Conservation (phyloP, 495 filamentous ascomycete genomes). For the Xylaria nigripes region DNA sequence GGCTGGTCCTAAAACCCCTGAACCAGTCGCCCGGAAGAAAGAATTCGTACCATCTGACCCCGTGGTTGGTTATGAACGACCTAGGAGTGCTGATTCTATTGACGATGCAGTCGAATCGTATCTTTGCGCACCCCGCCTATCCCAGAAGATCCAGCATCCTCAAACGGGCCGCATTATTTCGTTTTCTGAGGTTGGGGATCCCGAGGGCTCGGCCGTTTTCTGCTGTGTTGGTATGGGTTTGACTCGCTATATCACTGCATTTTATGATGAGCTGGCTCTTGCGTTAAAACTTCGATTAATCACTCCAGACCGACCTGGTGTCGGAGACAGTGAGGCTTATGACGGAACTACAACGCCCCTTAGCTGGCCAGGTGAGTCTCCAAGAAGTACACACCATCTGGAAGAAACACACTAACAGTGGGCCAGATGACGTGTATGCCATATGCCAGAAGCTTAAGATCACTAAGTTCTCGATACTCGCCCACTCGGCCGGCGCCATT, state of each 20-base stretch:
- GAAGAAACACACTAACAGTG: constrained; percentile 6
- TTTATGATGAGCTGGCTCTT: constrained; percentile 92
- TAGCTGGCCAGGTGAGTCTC: constrained; percentile 72
- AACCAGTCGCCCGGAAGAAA: constrained; percentile 23
- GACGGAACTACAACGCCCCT: constrained; percentile 78
- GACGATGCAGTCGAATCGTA: constrained; percentile 85
- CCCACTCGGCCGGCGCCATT: constrained; percentile 95
- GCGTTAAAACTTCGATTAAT: constrained; percentile 85
- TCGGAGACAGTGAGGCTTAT: constrained; percentile 85
- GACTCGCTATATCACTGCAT: constrained; percentile 91
- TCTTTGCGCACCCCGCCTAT: constrained; percentile 70
- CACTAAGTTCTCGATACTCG: constrained; percentile 92
- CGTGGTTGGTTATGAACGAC: constrained; percentile 48
- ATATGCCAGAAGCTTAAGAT: constrained; percentile 91
- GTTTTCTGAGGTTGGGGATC: constrained; percentile 95
- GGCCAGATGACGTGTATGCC: constrained; percentile 80
- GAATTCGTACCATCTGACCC: constrained; percentile 24
- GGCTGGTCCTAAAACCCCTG: constrained; percentile 32
- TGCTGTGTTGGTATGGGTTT: constrained; percentile 98
- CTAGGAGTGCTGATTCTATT: constrained; percentile 74
- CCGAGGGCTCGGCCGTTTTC: constrained; percentile 84
- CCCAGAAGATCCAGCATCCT: constrained; percentile 78
- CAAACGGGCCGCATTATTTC: constrained; percentile 80
- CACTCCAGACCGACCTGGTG: constrained; percentile 88
- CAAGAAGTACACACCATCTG: neutral